Base-by-base conservation (phyloP, 1,139 yeast genomes). In the Pichia sp. region DNA sequence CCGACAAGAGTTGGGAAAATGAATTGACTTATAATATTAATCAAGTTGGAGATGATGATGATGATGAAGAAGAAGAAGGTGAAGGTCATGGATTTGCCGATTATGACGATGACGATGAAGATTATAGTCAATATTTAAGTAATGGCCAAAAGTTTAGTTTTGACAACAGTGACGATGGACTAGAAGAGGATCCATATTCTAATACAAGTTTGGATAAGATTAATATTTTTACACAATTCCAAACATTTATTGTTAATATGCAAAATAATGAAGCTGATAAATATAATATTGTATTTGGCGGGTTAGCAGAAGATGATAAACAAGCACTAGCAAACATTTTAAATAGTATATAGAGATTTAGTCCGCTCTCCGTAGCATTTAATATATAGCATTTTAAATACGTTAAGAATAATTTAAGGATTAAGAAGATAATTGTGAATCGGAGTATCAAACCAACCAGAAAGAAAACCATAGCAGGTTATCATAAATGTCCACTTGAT, bases 151-250 rank as follows among this genome's bases (percentile, higher is more conserved):
- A 45, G 39, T 53, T 50, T 15, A 51, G 39, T 35, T 53, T 52
- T 36, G 66, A 62, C 25, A 65, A 62, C 27, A 44, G 40, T 18
- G 43, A 47, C 27, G 66, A 62, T 39, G 70, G 62, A 8, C 64
- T 85, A 7, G 76, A 74, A 25, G 97, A 89, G 59, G 96, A 92
- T 65, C 90, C 96, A 4, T 73, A 87, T 55, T 77, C 85, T 4
- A 80, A 83, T 44, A 83, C 89, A 3, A 82, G 95, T 1, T 69
- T 92, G 50, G 97, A 92, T 59, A 68, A 70, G 39, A 68, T 90
- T 39, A 82, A 90, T 59, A 77, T 88, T 9, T 82, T 79, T 59
- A 64, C 67, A 7, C 69, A 73, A 6, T 73, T 81, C 61, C 72
- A 77, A 53, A 71, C 73, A 22, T 65, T 68, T 26, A 61, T 78